phyloP scores from a whole-genome alignment of 2,329 filamentous ascomycete genomes.

The Byssothecium circinans region DNA sequence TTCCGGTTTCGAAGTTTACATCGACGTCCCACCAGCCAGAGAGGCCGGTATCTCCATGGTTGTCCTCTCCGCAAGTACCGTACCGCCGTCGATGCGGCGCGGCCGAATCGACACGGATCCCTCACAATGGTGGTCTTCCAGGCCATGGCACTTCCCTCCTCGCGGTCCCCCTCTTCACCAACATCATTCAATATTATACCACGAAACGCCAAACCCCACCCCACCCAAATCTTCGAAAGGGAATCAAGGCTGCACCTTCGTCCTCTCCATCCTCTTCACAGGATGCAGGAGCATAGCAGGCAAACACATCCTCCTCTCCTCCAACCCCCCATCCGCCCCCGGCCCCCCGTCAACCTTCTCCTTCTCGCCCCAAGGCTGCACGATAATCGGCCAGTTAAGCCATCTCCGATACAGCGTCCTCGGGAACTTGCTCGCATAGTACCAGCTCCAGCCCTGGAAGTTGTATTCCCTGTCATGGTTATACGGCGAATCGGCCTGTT shows the following conservation, averaged over 20 bases:
- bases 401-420: conserved; percentile 81
- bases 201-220: too few species aligned
- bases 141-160: too few species aligned
- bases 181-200: too few species aligned
- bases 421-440: conserved; percentile 83
- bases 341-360: conserved; percentile 57
- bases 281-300: conserved; percentile 89
- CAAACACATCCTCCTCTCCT: conserved; percentile 82
- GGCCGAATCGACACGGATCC: too few species aligned
- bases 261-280: conserved; percentile 63
- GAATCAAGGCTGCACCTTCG: neutral
- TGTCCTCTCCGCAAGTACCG: too few species aligned
- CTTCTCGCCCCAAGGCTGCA: conserved; percentile 75
- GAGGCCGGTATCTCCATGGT: too few species aligned
- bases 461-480: conserved; percentile 79
- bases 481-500: conserved; percentile 47
- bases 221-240: too few species aligned
- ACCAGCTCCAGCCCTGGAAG: conserved; percentile 84
- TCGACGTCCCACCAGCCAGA: too few species aligned
- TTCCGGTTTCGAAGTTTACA: too few species aligned
- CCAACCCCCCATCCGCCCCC: conserved; percentile 47
- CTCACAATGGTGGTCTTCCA: too few species aligned
- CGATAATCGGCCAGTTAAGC: conserved; percentile 79
- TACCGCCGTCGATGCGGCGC: too few species aligned
- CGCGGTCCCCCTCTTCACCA: too few species aligned